These are phyloP conservation scores for Myxozyma neglecta DNA, from an alignment of 805 yeast species.

Conservation along the genomic window DNA sequence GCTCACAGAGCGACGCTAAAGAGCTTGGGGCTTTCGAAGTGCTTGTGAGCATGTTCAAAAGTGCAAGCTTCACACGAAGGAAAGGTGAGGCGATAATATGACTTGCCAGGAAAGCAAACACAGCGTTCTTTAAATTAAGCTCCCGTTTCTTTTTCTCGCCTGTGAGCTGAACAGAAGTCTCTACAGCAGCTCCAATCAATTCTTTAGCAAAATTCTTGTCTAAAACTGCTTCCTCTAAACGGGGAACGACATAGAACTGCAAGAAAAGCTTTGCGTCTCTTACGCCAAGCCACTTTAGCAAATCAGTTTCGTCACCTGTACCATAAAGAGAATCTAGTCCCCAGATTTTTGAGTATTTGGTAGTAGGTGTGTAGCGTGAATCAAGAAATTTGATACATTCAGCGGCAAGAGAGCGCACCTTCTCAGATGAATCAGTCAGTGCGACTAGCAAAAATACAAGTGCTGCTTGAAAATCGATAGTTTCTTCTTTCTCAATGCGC, in stretches of 20 bases:
- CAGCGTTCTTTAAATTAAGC: slow-evolving; percentile 42
- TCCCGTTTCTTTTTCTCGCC: slow-evolving; percentile 31
- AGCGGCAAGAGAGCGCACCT: slow-evolving; percentile 39
- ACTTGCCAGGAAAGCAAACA: slow-evolving; percentile 64
- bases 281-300: slow-evolving; percentile 58
- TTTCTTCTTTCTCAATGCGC: slow-evolving; percentile 20
- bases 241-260: slow-evolving; percentile 41
- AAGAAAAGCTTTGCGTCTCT: slow-evolving; percentile 58
- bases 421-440: slow-evolving; percentile 39
- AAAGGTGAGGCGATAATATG: slow-evolving; percentile 58
- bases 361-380: slow-evolving; percentile 29
- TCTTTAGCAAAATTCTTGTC: slow-evolving; percentile 50
- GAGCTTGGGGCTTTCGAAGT: slow-evolving; percentile 40
- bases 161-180: slow-evolving; percentile 36
- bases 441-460: slow-evolving; percentile 39
- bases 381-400: slow-evolving; percentile 31
- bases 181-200: slow-evolving; percentile 20
- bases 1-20: slow-evolving; percentile 45
- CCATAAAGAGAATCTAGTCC: slow-evolving; percentile 55
- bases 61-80: slow-evolving; percentile 56
- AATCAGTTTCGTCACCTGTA: slow-evolving; percentile 43
- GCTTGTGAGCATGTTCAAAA: slow-evolving; percentile 50
- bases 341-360: slow-evolving; percentile 36
- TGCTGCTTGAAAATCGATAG: slow-evolving; percentile 41
- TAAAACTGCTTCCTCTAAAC: slow-evolving; percentile 48